phyloP scores from a whole-genome alignment of 176 grass and related monocot species.

The Dendrocalamus sinicus region DNA sequence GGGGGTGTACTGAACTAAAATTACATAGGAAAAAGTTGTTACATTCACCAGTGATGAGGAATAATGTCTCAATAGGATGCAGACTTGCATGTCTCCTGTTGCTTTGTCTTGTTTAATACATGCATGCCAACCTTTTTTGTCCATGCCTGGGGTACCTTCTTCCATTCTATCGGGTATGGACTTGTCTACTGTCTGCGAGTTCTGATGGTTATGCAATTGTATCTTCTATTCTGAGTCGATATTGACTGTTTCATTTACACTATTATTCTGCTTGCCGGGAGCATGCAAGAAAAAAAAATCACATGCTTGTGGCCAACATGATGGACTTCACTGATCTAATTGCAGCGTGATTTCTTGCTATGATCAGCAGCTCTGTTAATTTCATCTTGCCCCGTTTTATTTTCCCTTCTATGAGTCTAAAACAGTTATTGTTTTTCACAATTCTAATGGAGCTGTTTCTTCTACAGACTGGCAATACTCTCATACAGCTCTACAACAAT shows the following conservation, averaged over 20 bases:
- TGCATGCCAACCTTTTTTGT: background rate
- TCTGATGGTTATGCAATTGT: background rate
- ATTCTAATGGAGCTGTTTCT: background rate
- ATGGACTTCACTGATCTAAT: background rate
- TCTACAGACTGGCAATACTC: slow-evolving; percentile 71
- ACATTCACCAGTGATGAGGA: background rate
- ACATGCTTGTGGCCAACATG: background rate
- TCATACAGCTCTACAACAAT: slow-evolving; percentile 90
- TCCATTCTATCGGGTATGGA: background rate
- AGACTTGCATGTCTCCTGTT: background rate
- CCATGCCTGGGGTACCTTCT: background rate
- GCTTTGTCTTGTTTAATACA: background rate
- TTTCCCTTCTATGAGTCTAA: background rate
- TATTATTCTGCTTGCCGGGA: background rate
- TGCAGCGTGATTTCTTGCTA: background rate
- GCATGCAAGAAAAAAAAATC: background rate
- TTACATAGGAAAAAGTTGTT: background rate
- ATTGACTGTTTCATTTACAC: background rate
- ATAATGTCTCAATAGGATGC: background rate
- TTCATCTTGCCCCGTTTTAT: background rate
- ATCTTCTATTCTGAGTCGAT: background rate
- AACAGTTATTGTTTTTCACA: background rate
- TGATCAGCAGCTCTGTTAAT: background rate
- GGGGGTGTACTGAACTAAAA: background rate
- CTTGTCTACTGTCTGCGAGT: background rate